Evolutionary conservation across 768 basidiomycete genomes (phyloP).

Genomic region (Hortiboletus campestris): DNA sequence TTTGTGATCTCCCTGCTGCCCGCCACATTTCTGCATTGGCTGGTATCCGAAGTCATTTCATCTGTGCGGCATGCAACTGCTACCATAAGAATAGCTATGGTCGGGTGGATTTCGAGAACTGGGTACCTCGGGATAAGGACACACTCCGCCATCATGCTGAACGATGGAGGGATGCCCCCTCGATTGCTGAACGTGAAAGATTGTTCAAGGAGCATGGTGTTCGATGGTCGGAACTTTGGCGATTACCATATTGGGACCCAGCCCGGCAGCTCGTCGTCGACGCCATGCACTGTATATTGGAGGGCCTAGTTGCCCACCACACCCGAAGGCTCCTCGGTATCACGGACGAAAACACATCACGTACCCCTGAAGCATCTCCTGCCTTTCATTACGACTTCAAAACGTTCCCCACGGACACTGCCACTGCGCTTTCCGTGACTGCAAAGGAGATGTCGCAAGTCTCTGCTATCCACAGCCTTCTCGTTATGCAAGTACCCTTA

Average conservation of each 20-base stretch:
- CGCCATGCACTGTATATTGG: constrained; percentile 25
- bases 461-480: constrained; percentile 2
- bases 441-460: constrained; percentile 1
- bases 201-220: constrained; percentile 15
- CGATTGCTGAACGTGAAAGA: not conserved
- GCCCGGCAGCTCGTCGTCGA: constrained; percentile 17
- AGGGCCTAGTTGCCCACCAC: constrained; percentile 9
- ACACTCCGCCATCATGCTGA: constrained; percentile 8
- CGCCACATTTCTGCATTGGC: constrained; percentile 27
- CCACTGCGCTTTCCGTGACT: not conserved
- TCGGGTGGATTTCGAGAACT: constrained; percentile 10
- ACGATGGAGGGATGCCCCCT: constrained; percentile 13
- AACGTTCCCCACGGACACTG: not conserved
- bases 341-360: not conserved
- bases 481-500: not conserved
- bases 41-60: constrained; percentile 17
- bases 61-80: constrained; percentile 32
- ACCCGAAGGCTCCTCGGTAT: not conserved
- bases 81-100: constrained; percentile 11
- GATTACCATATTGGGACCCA: constrained; percentile 29
- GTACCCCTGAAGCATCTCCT: not conserved
- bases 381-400: not conserved
- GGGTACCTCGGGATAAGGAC: constrained; percentile 11
- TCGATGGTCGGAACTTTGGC: constrained; percentile 19
- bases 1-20: constrained; percentile 39